Base-by-base conservation (phyloP, 805 yeast genomes). In the Priceomyces melissophilus region DNA sequence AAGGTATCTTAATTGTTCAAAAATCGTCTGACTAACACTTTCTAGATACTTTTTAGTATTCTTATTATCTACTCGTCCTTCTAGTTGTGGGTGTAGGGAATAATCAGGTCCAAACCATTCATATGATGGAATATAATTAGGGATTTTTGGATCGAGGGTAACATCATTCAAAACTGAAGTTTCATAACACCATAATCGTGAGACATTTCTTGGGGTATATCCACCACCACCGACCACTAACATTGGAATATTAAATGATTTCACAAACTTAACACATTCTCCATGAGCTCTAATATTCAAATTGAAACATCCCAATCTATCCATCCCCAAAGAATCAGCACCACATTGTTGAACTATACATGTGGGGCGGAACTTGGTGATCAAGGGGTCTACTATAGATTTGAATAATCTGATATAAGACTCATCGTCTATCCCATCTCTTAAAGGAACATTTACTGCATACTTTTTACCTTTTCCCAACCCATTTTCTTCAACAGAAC, bases 141-240 rank as follows among this genome's bases (percentile, higher is more conserved):
- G 96, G 40, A 69, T 63, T 42, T 61, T 67, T 38, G 60, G 62
- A 38, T 69, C 73, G 10, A 69, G 49, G 53, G 61, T 72, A 46
- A 58, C 83, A 54, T 85, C 87, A 41, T 82, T 85, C 52, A 86
- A 66, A 17, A 87, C 71, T 30, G 90, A 82, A 1, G 98, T 91
- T 63, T 91, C 99, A 61, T 84, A 89, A 53, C 96, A 84, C 99
- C 99, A 91, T 26, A 95, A 75, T 51, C 98, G 73, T 30, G 95
- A 84, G 10, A 91, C 99, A 57, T 91, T 91, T 55, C 97, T 75
- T 58, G 96, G 96, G 2, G 99, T 93, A 63, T 91, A 91, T 13
- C 99, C 99, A 45, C 99, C 99, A 39, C 99, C 99, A 15, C 99
- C 99, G 10, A 91, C 69, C 4, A 90, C 96, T 49, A 91, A 68